Conservation (phyloP, 2,329 filamentous ascomycete species). For the Whalleya microplaca region DNA sequence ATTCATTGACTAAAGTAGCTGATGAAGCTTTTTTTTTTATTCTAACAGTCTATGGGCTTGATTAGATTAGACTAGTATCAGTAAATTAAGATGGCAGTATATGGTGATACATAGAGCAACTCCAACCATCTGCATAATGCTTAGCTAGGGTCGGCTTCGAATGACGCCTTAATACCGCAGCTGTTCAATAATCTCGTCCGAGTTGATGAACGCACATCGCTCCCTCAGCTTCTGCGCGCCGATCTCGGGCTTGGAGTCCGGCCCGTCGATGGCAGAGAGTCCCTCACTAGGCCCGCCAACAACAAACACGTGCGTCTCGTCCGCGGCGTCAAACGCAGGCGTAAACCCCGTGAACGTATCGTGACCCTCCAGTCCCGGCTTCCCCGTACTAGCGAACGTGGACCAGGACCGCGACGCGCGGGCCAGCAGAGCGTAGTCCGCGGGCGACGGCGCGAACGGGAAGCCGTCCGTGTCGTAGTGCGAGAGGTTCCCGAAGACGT, state of each 20-base stretch:
- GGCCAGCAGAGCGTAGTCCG: conserved; percentile 45
- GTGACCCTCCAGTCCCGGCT: conserved; percentile 35
- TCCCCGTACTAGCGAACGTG: conserved; percentile 47
- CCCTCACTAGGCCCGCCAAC: conserved; percentile 50
- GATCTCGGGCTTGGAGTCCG: conserved; percentile 40
- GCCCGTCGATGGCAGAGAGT: conserved; percentile 44
- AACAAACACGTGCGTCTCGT: conserved; percentile 42
- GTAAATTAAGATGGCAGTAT: too few relatives aligned
- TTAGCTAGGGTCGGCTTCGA: not conserved
- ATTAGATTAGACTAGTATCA: not conserved
- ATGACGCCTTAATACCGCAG: conserved; percentile 40
- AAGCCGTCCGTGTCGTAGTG: conserved; percentile 45
- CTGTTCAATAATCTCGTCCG: conserved; percentile 46
- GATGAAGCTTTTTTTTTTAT: too few relatives aligned
- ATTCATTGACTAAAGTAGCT: too few relatives aligned
- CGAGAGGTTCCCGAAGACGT: conserved; percentile 52
- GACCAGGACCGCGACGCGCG: conserved; percentile 52
- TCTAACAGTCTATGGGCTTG: not conserved
- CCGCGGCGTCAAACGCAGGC: conserved; percentile 38
- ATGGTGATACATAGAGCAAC: not conserved
- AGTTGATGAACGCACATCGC: conserved; percentile 52
- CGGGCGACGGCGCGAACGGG: conserved; percentile 41
- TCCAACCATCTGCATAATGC: too few relatives aligned
- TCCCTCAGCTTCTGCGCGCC: conserved; percentile 47
- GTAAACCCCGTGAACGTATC: conserved; percentile 48